A percentile compares a stretch with the other conserved stretches of the same genome.
These are phyloP conservation scores for Priceomyces fermenticarens DNA, from an alignment of 805 yeast genomes.

Conservation along the genomic window DNA sequence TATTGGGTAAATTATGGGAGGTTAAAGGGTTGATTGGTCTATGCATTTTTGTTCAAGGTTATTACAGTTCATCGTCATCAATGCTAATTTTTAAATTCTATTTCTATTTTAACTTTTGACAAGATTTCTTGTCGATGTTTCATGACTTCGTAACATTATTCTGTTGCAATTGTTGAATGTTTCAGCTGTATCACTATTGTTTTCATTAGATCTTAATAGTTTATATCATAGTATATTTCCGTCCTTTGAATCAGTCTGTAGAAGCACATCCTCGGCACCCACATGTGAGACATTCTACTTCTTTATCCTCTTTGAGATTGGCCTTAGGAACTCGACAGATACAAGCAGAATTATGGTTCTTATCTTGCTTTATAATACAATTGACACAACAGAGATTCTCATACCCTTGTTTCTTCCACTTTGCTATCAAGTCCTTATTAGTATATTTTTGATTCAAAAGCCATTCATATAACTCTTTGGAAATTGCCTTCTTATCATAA, in stretches of 20 bases:
- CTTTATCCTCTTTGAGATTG: slow-evolving; percentile 34
- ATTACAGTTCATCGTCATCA: too few relatives aligned
- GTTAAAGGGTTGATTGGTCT: too few relatives aligned
- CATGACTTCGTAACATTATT: too few relatives aligned
- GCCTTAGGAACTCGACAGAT: slow-evolving; percentile 81
- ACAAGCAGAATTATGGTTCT: slow-evolving; percentile 62
- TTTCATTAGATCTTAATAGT: slow-evolving; percentile 1
- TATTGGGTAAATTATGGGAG: too few relatives aligned
- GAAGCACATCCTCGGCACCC: slow-evolving; percentile 87
- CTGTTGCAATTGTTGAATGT: too few relatives aligned
- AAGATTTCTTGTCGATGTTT: too few relatives aligned
- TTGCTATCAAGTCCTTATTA: slow-evolving; percentile 73
- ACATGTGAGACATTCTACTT: slow-evolving; percentile 66
- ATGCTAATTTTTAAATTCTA: too few relatives aligned
- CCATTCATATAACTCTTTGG: slow-evolving; percentile 70
- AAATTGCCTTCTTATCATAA: slow-evolving; percentile 67
- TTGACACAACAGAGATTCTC: slow-evolving; percentile 80
- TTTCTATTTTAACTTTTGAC: too few relatives aligned
- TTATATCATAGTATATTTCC: background rate
- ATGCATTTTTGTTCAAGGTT: too few relatives aligned
- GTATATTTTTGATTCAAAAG: slow-evolving; percentile 62
- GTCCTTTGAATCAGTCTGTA: slow-evolving; percentile 43
- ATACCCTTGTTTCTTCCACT: slow-evolving; percentile 80
- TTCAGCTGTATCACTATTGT: slow-evolving; percentile 1
- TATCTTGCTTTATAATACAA: slow-evolving; percentile 67